A percentile compares a stretch with the other conserved stretches of the same genome.
phyloP scores from a whole-genome alignment of 176 grass and related monocot genomes.

The Oryza rufipogon region DNA sequence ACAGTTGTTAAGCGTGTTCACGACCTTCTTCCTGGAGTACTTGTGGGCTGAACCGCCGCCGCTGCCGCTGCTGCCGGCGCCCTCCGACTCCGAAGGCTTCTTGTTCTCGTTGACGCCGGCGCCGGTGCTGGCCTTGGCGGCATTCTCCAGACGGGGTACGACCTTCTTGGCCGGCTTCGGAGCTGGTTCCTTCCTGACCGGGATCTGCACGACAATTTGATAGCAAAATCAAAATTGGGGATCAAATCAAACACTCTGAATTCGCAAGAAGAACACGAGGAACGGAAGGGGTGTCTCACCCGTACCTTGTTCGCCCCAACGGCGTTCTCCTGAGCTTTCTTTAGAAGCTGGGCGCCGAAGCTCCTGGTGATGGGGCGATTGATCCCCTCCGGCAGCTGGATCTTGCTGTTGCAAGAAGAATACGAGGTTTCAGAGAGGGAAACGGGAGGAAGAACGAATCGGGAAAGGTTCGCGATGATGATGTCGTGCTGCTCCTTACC shows the following conservation, averaged over 20 bases:
- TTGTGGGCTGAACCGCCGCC: constrained; percentile 8
- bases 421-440: not conserved
- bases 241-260: not conserved
- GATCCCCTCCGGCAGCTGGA: constrained; percentile 47
- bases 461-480: not conserved
- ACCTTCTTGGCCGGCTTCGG: constrained; percentile 29
- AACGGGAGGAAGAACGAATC: not conserved
- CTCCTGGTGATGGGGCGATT: constrained; percentile 60
- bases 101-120: not conserved
- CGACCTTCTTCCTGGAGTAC: constrained; percentile 56
- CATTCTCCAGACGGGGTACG: constrained; percentile 32
- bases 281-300: not conserved
- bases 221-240: not conserved
- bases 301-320: constrained; percentile 50
- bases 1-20: constrained; percentile 64
- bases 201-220: constrained; percentile 25
- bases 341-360: constrained; percentile 65
- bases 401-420: constrained; percentile 35
- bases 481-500: constrained; percentile 24
- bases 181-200: constrained; percentile 47
- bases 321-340: constrained; percentile 56
- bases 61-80: too few relatives aligned
- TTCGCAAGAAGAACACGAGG: not conserved
- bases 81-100: constrained; percentile 8
- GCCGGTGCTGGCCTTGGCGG: constrained; percentile 38